These are phyloP conservation scores for Fonsecaea nubica DNA, from an alignment of 2,329 filamentous ascomycete species.

Conservation along the genomic window DNA sequence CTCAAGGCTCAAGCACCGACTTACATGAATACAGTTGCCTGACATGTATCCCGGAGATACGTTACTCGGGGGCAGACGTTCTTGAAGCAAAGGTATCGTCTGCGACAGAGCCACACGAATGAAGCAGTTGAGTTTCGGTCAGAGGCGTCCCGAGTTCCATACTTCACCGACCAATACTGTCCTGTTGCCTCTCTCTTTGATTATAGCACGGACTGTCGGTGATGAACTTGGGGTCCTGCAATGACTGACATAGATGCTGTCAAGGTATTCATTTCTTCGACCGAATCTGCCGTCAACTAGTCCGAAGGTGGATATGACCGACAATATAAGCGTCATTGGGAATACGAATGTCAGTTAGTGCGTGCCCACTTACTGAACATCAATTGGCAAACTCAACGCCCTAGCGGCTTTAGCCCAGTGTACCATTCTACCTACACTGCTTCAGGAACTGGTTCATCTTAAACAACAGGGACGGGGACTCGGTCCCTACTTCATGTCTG, in stretches of 20 bases:
- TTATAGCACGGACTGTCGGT: background rate
- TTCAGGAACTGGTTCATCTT: background rate
- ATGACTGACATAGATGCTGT: background rate
- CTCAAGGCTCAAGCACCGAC: no score
- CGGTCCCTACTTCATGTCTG: background rate
- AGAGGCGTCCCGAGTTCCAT: no score
- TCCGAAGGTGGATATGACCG: background rate
- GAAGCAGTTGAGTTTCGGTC: no score
- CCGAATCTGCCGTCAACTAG: background rate
- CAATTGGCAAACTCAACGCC: background rate
- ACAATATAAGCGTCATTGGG: background rate
- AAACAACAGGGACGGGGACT: background rate
- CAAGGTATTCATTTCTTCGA: background rate
- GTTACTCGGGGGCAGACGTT: no score
- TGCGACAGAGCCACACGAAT: no score
- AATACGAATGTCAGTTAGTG: constrained; percentile 6
- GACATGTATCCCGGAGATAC: no score
- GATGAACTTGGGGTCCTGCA: no score
- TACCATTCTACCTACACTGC: background rate
- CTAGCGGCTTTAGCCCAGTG: background rate
- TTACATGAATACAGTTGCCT: no score
- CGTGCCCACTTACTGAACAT: background rate
- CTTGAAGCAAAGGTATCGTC: no score
- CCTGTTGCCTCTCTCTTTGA: background rate
- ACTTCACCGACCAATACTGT: background rate